Evolutionary conservation across 2,329 filamentous ascomycete genomes (phyloP).

Genomic region (Fusarium sp.): DNA sequence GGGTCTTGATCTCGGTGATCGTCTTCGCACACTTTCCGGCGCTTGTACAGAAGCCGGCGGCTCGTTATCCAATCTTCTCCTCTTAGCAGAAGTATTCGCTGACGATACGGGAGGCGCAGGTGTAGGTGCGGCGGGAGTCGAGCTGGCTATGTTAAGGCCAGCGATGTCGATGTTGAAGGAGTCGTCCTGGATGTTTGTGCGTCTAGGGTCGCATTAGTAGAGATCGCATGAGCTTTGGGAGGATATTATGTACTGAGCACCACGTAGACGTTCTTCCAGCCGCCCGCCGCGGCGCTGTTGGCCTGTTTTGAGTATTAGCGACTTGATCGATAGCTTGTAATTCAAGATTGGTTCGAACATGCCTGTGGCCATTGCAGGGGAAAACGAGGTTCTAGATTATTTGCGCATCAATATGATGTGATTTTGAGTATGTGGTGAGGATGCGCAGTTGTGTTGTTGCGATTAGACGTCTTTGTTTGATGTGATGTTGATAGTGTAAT

Average conservation of each 20-base stretch:
- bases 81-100: slow-evolving; percentile 64
- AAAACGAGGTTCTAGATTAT: not conserved
- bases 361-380: slow-evolving; percentile 55
- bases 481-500: slow-evolving; percentile 43
- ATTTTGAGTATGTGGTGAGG: not conserved
- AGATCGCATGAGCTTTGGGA: rapidly evolving
- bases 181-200: slow-evolving; percentile 70
- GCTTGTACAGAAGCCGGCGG: slow-evolving; percentile 26
- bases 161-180: slow-evolving; percentile 69
- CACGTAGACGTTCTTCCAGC: slow-evolving; percentile 74
- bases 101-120: slow-evolving; percentile 45
- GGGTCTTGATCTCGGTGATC: slow-evolving; percentile 37
- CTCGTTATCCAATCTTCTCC: slow-evolving; percentile 55
- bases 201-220: slow-evolving; percentile 52
- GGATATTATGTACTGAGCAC: slow-evolving; percentile 66
- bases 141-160: slow-evolving; percentile 53
- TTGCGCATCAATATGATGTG: slow-evolving; percentile 18
- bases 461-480: slow-evolving; percentile 4
- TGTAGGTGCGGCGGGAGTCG: slow-evolving; percentile 43
- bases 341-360: slow-evolving; percentile 20
- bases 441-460: slow-evolving; percentile 10
- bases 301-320: slow-evolving; percentile 43
- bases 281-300: slow-evolving; percentile 70
- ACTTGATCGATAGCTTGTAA: not conserved
- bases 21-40: slow-evolving; percentile 26